A percentile compares a stretch with the other conserved stretches of the same genome.
These are phyloP conservation scores for Microglena sp. DNA, from an alignment of 139 green algal genomes.

Conservation along the genomic window DNA sequence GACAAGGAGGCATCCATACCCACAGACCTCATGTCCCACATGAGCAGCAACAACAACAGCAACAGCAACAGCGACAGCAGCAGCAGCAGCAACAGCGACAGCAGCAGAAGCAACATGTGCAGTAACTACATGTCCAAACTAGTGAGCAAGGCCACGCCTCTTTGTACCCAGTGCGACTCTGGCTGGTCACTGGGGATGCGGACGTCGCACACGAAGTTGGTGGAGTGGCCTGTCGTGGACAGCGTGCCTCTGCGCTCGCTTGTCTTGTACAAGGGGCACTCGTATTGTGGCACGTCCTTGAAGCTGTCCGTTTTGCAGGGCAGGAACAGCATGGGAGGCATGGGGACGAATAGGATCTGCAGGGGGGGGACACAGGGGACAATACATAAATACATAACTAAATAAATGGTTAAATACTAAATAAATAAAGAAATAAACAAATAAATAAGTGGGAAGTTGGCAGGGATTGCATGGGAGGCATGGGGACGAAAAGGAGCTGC, in stretches of 20 bases:
- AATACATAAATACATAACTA: not conserved
- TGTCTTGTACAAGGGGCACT: conserved; percentile 73
- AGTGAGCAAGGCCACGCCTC: conserved; percentile 52
- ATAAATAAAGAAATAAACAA: too few relatives aligned
- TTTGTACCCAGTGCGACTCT: conserved; percentile 51
- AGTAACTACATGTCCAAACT: conserved; percentile 20
- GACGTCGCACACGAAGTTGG: conserved; percentile 72
- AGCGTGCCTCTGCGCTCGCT: conserved; percentile 56
- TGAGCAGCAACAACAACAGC: too few relatives aligned
- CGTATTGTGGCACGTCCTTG: conserved; percentile 43
- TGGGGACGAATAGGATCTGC: conserved; percentile 38
- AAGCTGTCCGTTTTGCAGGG: conserved; percentile 26
- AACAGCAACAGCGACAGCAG: too few relatives aligned
- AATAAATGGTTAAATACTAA: not conserved
- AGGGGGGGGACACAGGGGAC: not conserved
- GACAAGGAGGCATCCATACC: too few relatives aligned
- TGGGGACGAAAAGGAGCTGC: conserved; percentile 45
- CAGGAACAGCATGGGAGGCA: conserved; percentile 52
- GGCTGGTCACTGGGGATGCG: conserved; percentile 36
- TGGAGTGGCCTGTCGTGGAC: conserved; percentile 72
- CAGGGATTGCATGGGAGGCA: too few relatives aligned
- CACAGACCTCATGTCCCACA: too few relatives aligned
- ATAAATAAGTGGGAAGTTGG: too few relatives aligned
- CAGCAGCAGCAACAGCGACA: too few relatives aligned
- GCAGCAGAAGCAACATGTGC: too few relatives aligned